Conservation (phyloP, 2,329 filamentous ascomycete species). For the Aureobasidium sp. region DNA sequence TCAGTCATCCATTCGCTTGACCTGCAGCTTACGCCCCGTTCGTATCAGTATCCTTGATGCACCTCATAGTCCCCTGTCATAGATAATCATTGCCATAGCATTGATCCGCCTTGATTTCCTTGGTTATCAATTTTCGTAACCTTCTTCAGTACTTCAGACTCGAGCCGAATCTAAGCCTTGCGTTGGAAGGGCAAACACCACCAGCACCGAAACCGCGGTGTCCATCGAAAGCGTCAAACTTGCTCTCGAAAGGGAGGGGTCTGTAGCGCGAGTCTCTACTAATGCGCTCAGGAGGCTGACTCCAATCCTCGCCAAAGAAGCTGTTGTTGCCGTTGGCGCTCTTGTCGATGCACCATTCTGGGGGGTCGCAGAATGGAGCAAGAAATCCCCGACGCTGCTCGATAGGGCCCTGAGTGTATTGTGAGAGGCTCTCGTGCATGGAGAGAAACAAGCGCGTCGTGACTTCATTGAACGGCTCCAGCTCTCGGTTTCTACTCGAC, state of each 20-base stretch:
- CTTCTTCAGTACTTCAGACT: not conserved
- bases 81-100: not conserved
- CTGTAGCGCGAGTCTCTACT: conserved; percentile 31
- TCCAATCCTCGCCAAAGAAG: conserved; percentile 34
- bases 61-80: not conserved
- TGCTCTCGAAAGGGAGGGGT: conserved; percentile 18
- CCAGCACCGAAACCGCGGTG: not conserved
- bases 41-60: not conserved
- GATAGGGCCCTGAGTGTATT: conserved; percentile 32
- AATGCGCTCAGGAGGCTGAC: conserved; percentile 28
- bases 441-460: conserved; percentile 32
- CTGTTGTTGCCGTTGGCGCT: conserved; percentile 30
- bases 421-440: conserved; percentile 34
- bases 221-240: conserved; percentile 18
- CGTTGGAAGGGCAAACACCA: not conserved
- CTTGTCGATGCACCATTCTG: conserved; percentile 33
- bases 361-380: conserved; percentile 23
- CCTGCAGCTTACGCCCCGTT: not conserved
- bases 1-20: not conserved
- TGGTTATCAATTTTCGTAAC: not conserved
- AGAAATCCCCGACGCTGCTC: conserved; percentile 34
- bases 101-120: not conserved
- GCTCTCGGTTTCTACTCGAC: not conserved
- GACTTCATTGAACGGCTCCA: conserved; percentile 2
- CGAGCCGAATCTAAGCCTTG: not conserved